Evolutionary conservation across 2,329 filamentous ascomycete species (phyloP).

Genomic region (Beauveria rudraprayagi): DNA sequence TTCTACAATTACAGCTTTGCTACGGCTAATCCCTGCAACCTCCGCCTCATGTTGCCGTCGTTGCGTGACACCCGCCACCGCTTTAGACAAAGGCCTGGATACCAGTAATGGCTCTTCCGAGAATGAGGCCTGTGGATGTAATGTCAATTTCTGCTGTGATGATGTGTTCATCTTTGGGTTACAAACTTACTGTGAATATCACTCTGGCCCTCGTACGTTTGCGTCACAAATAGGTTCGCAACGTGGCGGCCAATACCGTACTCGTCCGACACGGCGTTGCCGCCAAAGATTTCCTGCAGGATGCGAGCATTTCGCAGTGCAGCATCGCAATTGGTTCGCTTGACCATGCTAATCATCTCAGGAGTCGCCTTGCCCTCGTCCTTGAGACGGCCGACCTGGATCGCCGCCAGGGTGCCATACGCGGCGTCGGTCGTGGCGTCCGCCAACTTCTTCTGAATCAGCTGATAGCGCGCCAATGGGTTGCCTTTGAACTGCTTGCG

Average conservation of each 20-base stretch:
- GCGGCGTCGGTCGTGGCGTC: slow-evolving; percentile 87
- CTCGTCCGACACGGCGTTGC: slow-evolving; percentile 96
- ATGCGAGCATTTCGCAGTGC: slow-evolving; percentile 71
- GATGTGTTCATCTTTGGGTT: neutral
- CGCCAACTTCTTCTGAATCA: slow-evolving; percentile 95
- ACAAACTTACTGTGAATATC: slow-evolving; percentile 80
- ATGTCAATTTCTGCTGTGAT: slow-evolving; percentile 3
- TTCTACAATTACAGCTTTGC: slow-evolving; percentile 3
- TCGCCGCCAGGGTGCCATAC: slow-evolving; percentile 80
- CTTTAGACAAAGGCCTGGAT: slow-evolving; percentile 68
- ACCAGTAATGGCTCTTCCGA: slow-evolving; percentile 62
- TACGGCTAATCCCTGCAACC: neutral
- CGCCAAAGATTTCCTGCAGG: slow-evolving; percentile 93
- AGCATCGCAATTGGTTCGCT: slow-evolving; percentile 93
- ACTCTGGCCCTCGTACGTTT: slow-evolving; percentile 97
- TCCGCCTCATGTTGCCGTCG: neutral
- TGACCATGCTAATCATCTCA: slow-evolving; percentile 96
- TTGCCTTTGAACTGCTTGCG: slow-evolving; percentile 95
- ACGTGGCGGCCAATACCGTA: slow-evolving; percentile 94
- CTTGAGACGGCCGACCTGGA: slow-evolving; percentile 88
- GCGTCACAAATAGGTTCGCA: slow-evolving; percentile 91
- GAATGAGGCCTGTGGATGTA: slow-evolving; percentile 50
- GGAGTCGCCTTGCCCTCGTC: slow-evolving; percentile 80
- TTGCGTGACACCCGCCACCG: neutral
- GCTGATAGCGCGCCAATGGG: slow-evolving; percentile 89